A percentile compares a stretch with the other conserved stretches of the same genome.
Evolutionary conservation across 2,329 filamentous ascomycete genomes (phyloP).

Genomic region (Apiospora malaysiana): DNA sequence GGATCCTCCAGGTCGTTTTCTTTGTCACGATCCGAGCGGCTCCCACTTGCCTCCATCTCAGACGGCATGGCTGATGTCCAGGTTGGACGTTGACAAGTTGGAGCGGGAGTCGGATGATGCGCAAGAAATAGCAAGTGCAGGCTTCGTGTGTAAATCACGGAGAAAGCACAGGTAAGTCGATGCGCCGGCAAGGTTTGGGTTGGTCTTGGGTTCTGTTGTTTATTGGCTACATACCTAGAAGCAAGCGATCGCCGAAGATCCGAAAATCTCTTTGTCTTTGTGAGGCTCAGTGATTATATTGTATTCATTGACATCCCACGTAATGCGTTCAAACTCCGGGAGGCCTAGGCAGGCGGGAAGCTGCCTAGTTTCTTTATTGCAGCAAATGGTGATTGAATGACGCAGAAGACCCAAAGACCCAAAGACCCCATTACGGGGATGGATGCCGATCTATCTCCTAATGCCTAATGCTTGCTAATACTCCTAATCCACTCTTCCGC

Average conservation of each 20-base stretch:
- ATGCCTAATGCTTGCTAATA: neutral
- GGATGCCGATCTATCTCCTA: neutral
- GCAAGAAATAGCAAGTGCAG: neutral
- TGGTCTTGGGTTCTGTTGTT: neutral
- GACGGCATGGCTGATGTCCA: neutral
- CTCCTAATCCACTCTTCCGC: no score
- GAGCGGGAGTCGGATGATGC: neutral
- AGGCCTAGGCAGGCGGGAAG: constrained; percentile 10
- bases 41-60: neutral
- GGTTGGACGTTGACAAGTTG: neutral
- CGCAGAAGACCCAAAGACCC: constrained; percentile 19
- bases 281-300: neutral
- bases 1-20: neutral
- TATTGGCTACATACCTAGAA: neutral
- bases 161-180: neutral
- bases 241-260: neutral
- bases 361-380: constrained; percentile 17
- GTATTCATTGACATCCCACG: neutral
- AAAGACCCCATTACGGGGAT: neutral
- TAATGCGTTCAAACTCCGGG: neutral
- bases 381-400: constrained; percentile 3
- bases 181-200: neutral
- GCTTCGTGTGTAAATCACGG: neutral
- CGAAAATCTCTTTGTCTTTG: neutral
- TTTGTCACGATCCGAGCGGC: neutral